Base-by-base conservation (phyloP, 495 filamentous ascomycete species). In the Apodospora peruviana region DNA sequence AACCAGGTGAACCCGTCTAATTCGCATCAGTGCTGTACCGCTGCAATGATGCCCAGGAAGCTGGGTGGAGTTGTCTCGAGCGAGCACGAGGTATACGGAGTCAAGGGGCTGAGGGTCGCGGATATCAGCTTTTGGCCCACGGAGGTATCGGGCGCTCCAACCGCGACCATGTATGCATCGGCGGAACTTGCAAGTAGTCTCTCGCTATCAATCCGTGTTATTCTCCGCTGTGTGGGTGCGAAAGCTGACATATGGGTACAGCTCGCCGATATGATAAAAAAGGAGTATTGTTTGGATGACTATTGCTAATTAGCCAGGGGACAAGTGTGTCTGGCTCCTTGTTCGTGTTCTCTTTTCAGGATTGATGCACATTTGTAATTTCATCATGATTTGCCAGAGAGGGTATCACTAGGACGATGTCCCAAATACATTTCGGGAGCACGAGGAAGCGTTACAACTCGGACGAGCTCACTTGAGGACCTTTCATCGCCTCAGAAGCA, bases 131-230 rank as follows among this genome's bases (percentile, higher is more conserved):
- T 58, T 32, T 61, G 61, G 57, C 75, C 77, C 1, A 57, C 74
- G 10, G 64, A 70, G 42, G 53, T 69, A 10, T 60, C 66, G 22
- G 70, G 64, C 2, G 69, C 78, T 51, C 67, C 71, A 23, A 57
- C 65, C 22, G 65, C 59, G n/a, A 72, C 69, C 18, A 72, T 77
- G 29, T 82, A 78, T 59, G 75, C 73, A 12, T 56, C 75, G 40
- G 78, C 68, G 2, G 79, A 82, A 60, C 75, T 68, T 53, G 75
- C 57, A 12, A 36, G 53, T 48, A n/a, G n/a, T n/a, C n/a, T n/a
- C n/a, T 46, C 17, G 9, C 16, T 17, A 19, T 45, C 32, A n/a
- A n/a, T n/a, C n/a, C n/a, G n/a, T n/a, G n/a, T n/a, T n/a, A n/a
- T n/a, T n/a, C n/a, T n/a, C n/a, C n/a, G 18, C 5, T 8, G 9